Conservation (phyloP, 2,329 filamentous ascomycete genomes). For the Calonectria montana region DNA sequence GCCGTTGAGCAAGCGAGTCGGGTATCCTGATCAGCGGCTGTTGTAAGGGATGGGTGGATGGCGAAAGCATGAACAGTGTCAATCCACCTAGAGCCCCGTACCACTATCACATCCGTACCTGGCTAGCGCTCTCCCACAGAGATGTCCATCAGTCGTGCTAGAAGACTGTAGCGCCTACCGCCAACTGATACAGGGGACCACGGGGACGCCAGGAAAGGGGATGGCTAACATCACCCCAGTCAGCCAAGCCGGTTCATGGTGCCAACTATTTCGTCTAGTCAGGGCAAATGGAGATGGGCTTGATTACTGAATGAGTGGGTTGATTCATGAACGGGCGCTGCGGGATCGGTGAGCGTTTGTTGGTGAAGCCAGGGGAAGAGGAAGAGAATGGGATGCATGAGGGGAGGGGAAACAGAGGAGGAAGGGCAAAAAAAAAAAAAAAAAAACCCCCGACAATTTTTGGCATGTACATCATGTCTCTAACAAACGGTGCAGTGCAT, state of each 20-base stretch:
- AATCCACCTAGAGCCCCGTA: constrained; percentile 1
- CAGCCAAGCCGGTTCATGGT: constrained; percentile 5
- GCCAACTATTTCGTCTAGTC: constrained; percentile 1
- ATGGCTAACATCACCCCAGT: constrained; percentile 5
- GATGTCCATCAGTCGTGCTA: not conserved
- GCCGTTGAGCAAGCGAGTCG: constrained; percentile 1
- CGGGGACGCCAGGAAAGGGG: not conserved
- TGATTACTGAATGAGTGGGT: not conserved
- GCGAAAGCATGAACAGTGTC: not conserved
- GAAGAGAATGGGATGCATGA: not conserved
- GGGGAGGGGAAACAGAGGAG: too few relatives aligned
- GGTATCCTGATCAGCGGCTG: constrained; percentile 1
- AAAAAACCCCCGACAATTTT: not conserved
- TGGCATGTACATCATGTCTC: not conserved
- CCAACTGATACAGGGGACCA: constrained; percentile 9
- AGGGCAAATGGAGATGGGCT: not conserved
- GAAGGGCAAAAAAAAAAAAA: not conserved
- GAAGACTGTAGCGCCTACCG: constrained; percentile 11
- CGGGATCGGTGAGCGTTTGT: not conserved
- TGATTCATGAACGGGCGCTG: not conserved
- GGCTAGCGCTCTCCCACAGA: constrained; percentile 7
- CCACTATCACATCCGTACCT: not conserved
- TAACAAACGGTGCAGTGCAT: not conserved
- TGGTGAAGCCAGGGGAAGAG: not conserved
- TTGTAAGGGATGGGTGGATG: constrained; percentile 3